Conservation (phyloP, 306 rosid genomes). For the Malus fusca region DNA sequence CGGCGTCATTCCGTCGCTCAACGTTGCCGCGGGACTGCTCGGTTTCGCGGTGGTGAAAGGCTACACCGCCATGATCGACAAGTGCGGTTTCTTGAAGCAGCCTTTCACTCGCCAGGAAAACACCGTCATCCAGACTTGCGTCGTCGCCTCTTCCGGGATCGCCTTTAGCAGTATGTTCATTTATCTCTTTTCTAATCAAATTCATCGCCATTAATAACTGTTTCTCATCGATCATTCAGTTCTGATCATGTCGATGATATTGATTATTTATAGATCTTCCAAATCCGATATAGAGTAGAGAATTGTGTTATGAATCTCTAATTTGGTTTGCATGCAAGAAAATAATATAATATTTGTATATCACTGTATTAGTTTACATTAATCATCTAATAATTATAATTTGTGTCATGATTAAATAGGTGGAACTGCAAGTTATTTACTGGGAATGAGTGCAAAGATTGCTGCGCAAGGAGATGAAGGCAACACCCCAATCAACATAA, state of each 20-base stretch:
- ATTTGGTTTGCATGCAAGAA: background rate
- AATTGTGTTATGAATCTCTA: too few relatives aligned
- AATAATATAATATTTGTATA: too few relatives aligned
- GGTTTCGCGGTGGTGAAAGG: conserved; percentile 52
- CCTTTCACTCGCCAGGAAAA: conserved; percentile 84
- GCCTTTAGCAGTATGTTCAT: conserved; percentile 63
- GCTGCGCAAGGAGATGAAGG: conserved; percentile 52
- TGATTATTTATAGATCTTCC: background rate
- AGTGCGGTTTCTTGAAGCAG: conserved; percentile 38
- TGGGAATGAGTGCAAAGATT: conserved; percentile 57
- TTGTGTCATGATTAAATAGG: conserved; percentile 24
- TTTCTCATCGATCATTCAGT: background rate
- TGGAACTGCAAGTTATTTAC: conserved; percentile 68
- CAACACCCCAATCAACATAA: conserved; percentile 44
- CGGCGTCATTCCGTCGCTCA: conserved; percentile 66
- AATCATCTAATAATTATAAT: background rate
- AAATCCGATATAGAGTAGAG: too few relatives aligned
- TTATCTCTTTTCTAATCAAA: background rate
- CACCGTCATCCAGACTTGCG: conserved; percentile 69
- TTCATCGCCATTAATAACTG: background rate
- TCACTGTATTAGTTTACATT: background rate
- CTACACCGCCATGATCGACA: conserved; percentile 34
- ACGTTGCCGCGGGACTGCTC: conserved; percentile 65
- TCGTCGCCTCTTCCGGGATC: conserved; percentile 78
- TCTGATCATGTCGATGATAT: background rate